These are phyloP conservation scores for Rhizopus arrhizus DNA, from an alignment of 371 early-diverging fungal genomes.

Conservation along the genomic window DNA sequence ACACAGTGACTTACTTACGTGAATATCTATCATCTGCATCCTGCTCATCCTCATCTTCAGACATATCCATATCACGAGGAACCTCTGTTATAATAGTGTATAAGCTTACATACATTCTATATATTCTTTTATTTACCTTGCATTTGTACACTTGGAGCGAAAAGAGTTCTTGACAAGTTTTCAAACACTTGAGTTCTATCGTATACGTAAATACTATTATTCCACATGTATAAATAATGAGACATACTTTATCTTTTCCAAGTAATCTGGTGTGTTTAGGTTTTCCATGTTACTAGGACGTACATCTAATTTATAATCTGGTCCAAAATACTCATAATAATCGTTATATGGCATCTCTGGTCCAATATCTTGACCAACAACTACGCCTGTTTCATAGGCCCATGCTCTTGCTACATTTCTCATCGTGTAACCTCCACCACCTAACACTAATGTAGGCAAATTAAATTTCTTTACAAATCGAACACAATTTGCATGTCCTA, in stretches of 20 bases:
- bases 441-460: conserved; percentile 90
- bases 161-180: conserved; percentile 74
- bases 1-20: conserved; percentile 27
- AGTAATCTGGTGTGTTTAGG: conserved; percentile 78
- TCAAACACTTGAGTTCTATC: conserved; percentile 62
- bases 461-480: conserved; percentile 86
- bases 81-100: conserved; percentile 33
- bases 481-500: conserved; percentile 83
- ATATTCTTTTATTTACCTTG: conserved; percentile 35
- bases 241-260: conserved; percentile 71
- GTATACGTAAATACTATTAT: neutral
- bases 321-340: conserved; percentile 84
- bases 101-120: neutral
- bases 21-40: conserved; percentile 57
- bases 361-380: conserved; percentile 65
- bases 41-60: conserved; percentile 58
- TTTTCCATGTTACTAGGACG: conserved; percentile 90
- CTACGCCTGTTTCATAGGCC: conserved; percentile 94
- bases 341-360: conserved; percentile 81
- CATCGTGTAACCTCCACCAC: conserved; percentile 98
- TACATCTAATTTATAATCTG: conserved; percentile 85
- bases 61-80: conserved; percentile 46
- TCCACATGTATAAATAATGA: neutral
- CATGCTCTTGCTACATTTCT: conserved; percentile 94
- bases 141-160: conserved; percentile 74